Evolutionary conservation across 2,329 filamentous ascomycete species (phyloP).

Genomic region (Botrytis sinoallii): DNA sequence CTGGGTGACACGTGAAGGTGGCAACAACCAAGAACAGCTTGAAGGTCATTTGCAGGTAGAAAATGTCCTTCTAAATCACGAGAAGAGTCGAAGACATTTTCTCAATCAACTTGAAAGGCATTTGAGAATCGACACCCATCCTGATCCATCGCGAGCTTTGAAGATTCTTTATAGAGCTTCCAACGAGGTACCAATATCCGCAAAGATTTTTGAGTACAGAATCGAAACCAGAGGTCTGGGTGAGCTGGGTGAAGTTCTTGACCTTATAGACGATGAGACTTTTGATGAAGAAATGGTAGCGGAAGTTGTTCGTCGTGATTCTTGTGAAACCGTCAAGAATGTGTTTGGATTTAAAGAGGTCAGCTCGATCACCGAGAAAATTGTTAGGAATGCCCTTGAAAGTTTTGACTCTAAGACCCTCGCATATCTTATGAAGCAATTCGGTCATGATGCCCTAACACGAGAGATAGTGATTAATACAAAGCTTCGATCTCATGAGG

Average conservation of each 20-base stretch:
- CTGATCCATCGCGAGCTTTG: neutral
- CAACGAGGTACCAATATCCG: neutral
- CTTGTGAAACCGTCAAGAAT: neutral
- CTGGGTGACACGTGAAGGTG: neutral
- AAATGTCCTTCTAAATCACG: neutral
- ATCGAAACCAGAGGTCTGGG: neutral
- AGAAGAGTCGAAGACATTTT: neutral
- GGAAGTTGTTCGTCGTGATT: neutral
- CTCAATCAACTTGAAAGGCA: neutral
- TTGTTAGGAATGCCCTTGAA: neutral
- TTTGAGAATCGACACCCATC: neutral
- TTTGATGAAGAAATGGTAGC: neutral
- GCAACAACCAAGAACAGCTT: too few relatives aligned
- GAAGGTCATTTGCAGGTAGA: neutral
- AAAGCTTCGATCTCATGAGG: fast-evolving
- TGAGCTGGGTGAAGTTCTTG: neutral
- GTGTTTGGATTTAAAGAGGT: neutral
- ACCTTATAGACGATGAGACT: neutral
- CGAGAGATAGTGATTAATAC: neutral
- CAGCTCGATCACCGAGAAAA: neutral
- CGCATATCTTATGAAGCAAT: neutral
- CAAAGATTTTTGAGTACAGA: neutral
- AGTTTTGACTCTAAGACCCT: neutral
- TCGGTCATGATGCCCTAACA: neutral
- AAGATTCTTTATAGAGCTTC: neutral